Evolutionary conservation across 768 basidiomycete genomes (phyloP), one percentile per base, ranked within the genome.

Genomic region (Jaapia argillacea): DNA sequence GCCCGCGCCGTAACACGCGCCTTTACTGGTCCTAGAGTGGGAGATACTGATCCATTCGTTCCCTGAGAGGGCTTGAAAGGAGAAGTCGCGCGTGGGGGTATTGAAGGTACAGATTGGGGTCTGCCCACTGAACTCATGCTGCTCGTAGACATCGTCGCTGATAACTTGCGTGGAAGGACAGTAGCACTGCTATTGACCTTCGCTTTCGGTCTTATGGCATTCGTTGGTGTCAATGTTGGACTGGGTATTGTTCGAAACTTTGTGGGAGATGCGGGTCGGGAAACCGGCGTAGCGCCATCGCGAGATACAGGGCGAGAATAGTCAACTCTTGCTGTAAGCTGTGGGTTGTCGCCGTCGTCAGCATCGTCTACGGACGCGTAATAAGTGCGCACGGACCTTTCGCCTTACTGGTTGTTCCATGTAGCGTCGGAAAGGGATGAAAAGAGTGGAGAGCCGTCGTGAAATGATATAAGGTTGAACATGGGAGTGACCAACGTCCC

Each of bases 121-220:
- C 36, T 16, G 24, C 28, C 28, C 3, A 28, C 45, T n/a, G 51
- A 33, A 44, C 46, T 53, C 45, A 53, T 52, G 38, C 50, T 42
- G 6, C 55, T 48, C 6, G 60, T 48, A 25, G 46, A 52, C 38
- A 57, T 48, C 24, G 56, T 53, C 37, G 56, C 45, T 38, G 49
- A 43, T 31, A 46, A 21, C 47, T 57, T 60, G 39, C 56, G 50
- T 10, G 49, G 37, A 6, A 50, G 44, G n/a, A 58, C 48, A 27
- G 47, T 56, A 12, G 74, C 75, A 50, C 66, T 74, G 47, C 64
- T 70, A 52, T 76, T 81, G 28, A 84, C 66, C 59, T 79, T 84
- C 45, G 76, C 79, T 55, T 67, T 81, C 12, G 77, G 74, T 44
- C 74, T 58, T 31, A 62, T 51, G 35, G 52, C 48, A 7, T 58